Evolutionary conservation across 2,329 filamentous ascomycete genomes (phyloP).

Genomic region (Daldinia eschscholtzii): DNA sequence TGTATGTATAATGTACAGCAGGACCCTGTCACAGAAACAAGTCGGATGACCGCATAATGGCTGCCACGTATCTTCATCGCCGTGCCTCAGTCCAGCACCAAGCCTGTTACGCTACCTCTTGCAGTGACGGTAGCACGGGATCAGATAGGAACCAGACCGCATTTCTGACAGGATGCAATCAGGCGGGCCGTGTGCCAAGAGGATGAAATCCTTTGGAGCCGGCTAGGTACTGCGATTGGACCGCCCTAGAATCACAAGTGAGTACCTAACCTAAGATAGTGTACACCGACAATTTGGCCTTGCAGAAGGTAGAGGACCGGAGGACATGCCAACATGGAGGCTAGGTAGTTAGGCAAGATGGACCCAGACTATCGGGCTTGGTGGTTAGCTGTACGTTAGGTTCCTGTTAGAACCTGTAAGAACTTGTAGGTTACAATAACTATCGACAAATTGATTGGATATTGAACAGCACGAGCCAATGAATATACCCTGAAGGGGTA

Average conservation of each 20-base stretch:
- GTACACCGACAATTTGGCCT: constrained; percentile 42
- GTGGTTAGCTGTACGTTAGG: constrained; percentile 25
- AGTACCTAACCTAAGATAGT: constrained; percentile 4
- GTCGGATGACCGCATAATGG: constrained; percentile 38
- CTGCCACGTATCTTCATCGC: constrained; percentile 38
- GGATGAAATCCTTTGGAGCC: constrained; percentile 33
- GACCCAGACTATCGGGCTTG: constrained; percentile 41
- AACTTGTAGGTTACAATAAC: constrained; percentile 3
- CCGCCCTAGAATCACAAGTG: constrained; percentile 30
- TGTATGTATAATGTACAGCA: constrained; percentile 16
- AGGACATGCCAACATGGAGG: neutral
- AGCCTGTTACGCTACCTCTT: constrained; percentile 27
- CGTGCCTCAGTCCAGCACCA: constrained; percentile 16
- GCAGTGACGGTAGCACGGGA: constrained; percentile 21
- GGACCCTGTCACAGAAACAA: constrained; percentile 25
- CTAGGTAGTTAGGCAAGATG: constrained; percentile 30
- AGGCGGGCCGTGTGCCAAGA: constrained; percentile 41
- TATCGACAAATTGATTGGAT: constrained; percentile 31
- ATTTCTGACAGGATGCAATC: constrained; percentile 40
- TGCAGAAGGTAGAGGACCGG: constrained; percentile 11
- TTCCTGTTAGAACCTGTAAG: constrained; percentile 11
- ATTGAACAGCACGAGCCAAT: constrained; percentile 29
- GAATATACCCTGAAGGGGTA: constrained; percentile 24
- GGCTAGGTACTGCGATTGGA: constrained; percentile 32
- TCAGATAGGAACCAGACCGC: constrained; percentile 38